These are phyloP conservation scores for Tricharina praecox DNA, from an alignment of 495 filamentous ascomycete species.

Conservation along the genomic window DNA sequence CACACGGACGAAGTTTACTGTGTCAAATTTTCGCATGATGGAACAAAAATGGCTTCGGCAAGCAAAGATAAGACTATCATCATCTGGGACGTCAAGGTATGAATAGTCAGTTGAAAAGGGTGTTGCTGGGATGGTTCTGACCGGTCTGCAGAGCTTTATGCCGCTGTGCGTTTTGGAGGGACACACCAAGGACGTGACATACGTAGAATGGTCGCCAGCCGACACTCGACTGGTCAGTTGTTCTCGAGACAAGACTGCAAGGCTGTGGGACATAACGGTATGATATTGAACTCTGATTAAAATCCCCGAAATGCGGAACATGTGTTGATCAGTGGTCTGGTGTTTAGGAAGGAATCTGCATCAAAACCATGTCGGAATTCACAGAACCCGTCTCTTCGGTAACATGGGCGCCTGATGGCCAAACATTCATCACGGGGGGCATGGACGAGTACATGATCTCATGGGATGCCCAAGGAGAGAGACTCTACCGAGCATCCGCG, in stretches of 20 bases:
- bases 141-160: conserved; percentile 34
- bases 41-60: conserved; percentile 63
- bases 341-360: conserved; percentile 48
- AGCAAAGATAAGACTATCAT: conserved; percentile 55
- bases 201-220: conserved; percentile 83
- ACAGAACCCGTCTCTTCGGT: conserved; percentile 69
- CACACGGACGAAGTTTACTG: conserved; percentile 83
- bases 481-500: conserved; percentile 45
- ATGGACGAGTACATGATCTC: conserved; percentile 51
- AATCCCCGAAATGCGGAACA: background rate
- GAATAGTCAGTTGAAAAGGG: background rate
- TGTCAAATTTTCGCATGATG: conserved; percentile 78
- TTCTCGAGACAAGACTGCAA: conserved; percentile 52
- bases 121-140: conserved; percentile 6
- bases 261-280: conserved; percentile 66
- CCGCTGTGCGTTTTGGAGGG: conserved; percentile 46
- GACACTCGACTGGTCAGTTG: conserved; percentile 71
- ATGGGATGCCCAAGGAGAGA: conserved; percentile 43
- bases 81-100: conserved; percentile 57
- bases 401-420: conserved; percentile 65
- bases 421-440: conserved; percentile 64
- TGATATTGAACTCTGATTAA: conserved; percentile 19
- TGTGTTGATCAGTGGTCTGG: background rate
- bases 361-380: conserved; percentile 49
- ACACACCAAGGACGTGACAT: conserved; percentile 50